These are phyloP conservation scores for Xylaria digitata DNA, from an alignment of 2,329 filamentous ascomycete genomes.

Conservation along the genomic window DNA sequence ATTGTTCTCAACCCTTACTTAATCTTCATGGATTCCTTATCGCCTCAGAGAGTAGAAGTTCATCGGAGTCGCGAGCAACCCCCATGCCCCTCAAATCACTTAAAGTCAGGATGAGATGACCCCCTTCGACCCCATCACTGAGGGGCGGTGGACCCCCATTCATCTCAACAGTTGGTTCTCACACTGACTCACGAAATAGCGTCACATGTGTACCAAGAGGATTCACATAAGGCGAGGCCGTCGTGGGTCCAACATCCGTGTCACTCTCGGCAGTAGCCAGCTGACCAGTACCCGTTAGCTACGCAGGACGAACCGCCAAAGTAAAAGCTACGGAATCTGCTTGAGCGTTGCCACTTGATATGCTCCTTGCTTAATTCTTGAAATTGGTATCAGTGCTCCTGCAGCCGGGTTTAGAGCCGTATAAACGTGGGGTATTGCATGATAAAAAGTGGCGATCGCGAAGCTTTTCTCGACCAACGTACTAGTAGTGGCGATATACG, in stretches of 20 bases:
- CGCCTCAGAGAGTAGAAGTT: neutral
- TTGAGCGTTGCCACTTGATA: slow-evolving; percentile 10
- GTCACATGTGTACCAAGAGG: slow-evolving; percentile 2
- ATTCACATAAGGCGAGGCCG: slow-evolving; percentile 11
- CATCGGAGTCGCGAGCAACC: neutral
- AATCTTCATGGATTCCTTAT: neutral
- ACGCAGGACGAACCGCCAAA: slow-evolving; percentile 10
- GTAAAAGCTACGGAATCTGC: slow-evolving; percentile 6
- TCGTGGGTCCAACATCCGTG: slow-evolving; percentile 18
- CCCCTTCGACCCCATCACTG: slow-evolving; percentile 14
- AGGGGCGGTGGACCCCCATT: slow-evolving; percentile 6
- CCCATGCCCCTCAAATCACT: neutral
- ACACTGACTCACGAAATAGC: slow-evolving; percentile 14
- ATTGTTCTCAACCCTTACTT: neutral
- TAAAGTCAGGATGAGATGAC: slow-evolving; percentile 9
- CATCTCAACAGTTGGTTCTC: slow-evolving; percentile 5
- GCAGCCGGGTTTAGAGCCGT: slow-evolving; percentile 3
- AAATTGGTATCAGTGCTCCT: neutral
- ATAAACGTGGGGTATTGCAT: slow-evolving; percentile 26
- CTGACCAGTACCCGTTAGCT: neutral
- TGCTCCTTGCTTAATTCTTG: neutral
- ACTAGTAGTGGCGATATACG: neutral
- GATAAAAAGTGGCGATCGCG: slow-evolving; percentile 2
- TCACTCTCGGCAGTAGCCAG: slow-evolving; percentile 3
- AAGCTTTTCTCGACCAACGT: neutral